These are phyloP conservation scores for Cystobasidium slooffiae DNA, from an alignment of 1,284 basidiomycete species.

Conservation along the genomic window DNA sequence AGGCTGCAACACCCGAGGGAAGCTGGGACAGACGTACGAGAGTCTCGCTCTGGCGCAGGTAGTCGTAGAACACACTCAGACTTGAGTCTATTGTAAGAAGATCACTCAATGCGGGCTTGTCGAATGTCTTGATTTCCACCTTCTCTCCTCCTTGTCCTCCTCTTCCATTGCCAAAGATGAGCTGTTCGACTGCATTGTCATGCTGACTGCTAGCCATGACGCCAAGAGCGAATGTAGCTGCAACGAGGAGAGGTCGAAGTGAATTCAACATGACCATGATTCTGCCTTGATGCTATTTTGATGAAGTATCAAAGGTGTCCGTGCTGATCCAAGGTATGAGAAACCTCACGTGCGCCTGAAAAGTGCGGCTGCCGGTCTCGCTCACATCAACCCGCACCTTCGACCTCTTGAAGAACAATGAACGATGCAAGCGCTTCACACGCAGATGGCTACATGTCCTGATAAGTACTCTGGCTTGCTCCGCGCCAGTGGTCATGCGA, in stretches of 20 bases:
- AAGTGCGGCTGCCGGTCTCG: no score
- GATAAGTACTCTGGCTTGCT: background rate
- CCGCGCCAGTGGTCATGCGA: slow-evolving; percentile 15
- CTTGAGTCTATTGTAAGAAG: slow-evolving; percentile 28
- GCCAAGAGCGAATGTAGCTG: slow-evolving; percentile 11
- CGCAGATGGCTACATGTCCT: background rate
- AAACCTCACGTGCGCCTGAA: no score
- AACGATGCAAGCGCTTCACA: background rate
- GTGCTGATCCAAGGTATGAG: no score
- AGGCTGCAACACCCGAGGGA: background rate
- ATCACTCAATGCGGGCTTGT: slow-evolving; percentile 34
- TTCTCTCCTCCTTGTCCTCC: background rate
- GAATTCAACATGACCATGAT: background rate
- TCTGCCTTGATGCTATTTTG: background rate
- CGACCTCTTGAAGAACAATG: no score
- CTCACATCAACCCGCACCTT: no score
- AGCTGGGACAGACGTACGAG: slow-evolving; percentile 1
- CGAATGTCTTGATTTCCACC: slow-evolving; percentile 25
- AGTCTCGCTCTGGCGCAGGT: slow-evolving; percentile 25
- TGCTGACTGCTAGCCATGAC: background rate
- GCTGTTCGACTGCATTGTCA: slow-evolving; percentile 5
- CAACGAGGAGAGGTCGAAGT: slow-evolving; percentile 3
- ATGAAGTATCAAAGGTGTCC: no score
- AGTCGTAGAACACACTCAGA: slow-evolving; percentile 32
- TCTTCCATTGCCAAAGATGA: slow-evolving; percentile 17